A percentile compares a stretch with the other conserved stretches of the same genome.
These are phyloP conservation scores for Guyanaporus albipodus DNA, from an alignment of 768 basidiomycete genomes.

Conservation along the genomic window DNA sequence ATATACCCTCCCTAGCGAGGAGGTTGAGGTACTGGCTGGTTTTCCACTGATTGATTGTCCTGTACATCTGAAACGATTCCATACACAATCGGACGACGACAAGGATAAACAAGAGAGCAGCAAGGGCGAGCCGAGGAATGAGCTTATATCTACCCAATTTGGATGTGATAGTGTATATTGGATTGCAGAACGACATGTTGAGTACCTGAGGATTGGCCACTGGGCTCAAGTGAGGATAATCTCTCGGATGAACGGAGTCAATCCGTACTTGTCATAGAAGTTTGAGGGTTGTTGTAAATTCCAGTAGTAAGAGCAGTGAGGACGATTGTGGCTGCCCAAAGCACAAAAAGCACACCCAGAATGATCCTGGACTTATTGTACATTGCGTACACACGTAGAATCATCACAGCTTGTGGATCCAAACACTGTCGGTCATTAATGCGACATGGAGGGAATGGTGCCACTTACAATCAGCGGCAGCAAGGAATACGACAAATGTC, in stretches of 20 bases:
- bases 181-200: conserved; percentile 14
- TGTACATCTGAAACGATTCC: conserved; percentile 12
- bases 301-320: neutral
- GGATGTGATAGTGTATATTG: neutral
- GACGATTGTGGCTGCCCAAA: conserved; percentile 8
- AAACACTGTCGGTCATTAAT: neutral
- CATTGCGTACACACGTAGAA: conserved; percentile 25
- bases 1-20: conserved; percentile 10
- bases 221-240: conserved; percentile 2
- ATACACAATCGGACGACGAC: neutral
- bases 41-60: conserved; percentile 5
- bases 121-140: conserved; percentile 12
- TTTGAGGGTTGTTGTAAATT: conserved; percentile 3
- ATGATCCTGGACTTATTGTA: conserved; percentile 14
- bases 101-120: conserved; percentile 10
- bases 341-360: conserved; percentile 11
- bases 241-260: neutral
- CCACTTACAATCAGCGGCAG: conserved; percentile 18
- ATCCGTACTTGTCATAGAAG: conserved; percentile 7
- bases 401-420: conserved; percentile 17
- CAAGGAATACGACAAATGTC: conserved; percentile 13
- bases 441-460: neutral
- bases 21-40: conserved; percentile 14
- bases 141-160: conserved; percentile 8
- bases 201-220: conserved; percentile 10